Evolutionary conservation across 2,329 filamentous ascomycete genomes (phyloP).

Genomic region (Stachybotrys chartarum): DNA sequence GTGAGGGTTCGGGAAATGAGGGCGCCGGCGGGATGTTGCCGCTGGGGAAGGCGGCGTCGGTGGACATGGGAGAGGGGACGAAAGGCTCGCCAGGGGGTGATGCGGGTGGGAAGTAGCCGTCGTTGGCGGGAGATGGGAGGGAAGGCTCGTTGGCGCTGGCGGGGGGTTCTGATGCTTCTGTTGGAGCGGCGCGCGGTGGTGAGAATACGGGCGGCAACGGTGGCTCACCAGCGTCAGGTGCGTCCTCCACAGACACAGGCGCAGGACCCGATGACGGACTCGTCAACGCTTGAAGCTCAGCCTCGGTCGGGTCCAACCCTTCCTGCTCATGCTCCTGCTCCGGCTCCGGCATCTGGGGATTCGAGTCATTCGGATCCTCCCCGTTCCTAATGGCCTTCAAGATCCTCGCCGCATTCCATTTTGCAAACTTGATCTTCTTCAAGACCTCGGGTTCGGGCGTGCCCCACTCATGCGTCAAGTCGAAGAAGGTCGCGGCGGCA

Average conservation of each 20-base stretch:
- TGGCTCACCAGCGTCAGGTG: slow-evolving; percentile 34
- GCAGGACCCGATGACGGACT: slow-evolving; percentile 16
- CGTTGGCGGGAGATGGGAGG: slow-evolving; percentile 13
- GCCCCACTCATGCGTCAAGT: slow-evolving; percentile 80
- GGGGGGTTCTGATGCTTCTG: slow-evolving; percentile 4
- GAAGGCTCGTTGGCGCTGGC: slow-evolving; percentile 7
- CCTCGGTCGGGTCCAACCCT: slow-evolving; percentile 5
- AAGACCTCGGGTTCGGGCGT: slow-evolving; percentile 65
- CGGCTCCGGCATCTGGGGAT: slow-evolving; percentile 59
- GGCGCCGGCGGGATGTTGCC: slow-evolving; percentile 13
- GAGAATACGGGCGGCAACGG: slow-evolving; percentile 16
- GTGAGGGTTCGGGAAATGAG: not conserved
- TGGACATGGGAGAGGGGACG: slow-evolving; percentile 26
- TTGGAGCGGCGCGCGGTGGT: not conserved
- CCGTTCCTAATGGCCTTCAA: slow-evolving; percentile 85
- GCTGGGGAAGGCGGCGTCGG: slow-evolving; percentile 13
- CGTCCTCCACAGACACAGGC: slow-evolving; percentile 46
- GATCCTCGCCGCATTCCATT: slow-evolving; percentile 91
- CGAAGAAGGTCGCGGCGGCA: slow-evolving; percentile 86
- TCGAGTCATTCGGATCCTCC: slow-evolving; percentile 85
- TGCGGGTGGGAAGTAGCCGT: slow-evolving; percentile 25
- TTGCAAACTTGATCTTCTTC: slow-evolving; percentile 91
- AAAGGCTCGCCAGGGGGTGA: slow-evolving; percentile 17
- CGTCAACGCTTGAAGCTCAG: slow-evolving; percentile 1
- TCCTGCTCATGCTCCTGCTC: slow-evolving; percentile 23